Percentiles rank a stretch among this genome's conserved stretches.
phyloP scores from a whole-genome alignment of 352 stramenopile species.

The Globisporangium spinosum region DNA sequence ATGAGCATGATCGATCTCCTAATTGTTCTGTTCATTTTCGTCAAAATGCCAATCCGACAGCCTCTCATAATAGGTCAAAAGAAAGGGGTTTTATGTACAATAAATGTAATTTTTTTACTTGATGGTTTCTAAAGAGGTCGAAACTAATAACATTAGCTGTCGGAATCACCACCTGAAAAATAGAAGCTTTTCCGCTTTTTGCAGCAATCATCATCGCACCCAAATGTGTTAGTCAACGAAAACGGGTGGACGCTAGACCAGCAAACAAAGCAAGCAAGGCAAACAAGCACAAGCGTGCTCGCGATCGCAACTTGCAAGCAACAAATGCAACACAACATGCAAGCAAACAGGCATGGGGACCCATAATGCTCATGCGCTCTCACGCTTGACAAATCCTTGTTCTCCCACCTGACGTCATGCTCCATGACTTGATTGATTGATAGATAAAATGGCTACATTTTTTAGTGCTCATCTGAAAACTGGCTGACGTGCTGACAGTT shows the following conservation, averaged over 20 bases:
- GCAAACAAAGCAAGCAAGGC: not conserved
- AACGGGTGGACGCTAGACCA: not conserved
- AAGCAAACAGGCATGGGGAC: no score
- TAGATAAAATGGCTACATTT: not conserved
- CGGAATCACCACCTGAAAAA: not conserved
- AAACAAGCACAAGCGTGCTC: not conserved
- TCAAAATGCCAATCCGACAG: no score
- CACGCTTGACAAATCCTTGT: not conserved
- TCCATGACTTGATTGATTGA: not conserved
- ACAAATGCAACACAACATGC: no score
- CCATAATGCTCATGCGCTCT: not conserved
- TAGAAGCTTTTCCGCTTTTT: not conserved
- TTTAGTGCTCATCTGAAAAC: not conserved
- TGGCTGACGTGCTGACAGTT: not conserved
- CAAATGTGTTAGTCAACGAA: not conserved
- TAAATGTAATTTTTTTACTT: not conserved
- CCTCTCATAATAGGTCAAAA: no score
- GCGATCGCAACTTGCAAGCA: no score
- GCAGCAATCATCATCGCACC: not conserved
- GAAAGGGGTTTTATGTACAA: no score
- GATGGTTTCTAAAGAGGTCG: not conserved
- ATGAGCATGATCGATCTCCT: not conserved
- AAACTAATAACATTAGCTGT: not conserved
- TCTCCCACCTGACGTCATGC: not conserved
- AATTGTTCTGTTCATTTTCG: not conserved